Conservation (phyloP, 495 filamentous ascomycete species). For the Niebla homalea region DNA sequence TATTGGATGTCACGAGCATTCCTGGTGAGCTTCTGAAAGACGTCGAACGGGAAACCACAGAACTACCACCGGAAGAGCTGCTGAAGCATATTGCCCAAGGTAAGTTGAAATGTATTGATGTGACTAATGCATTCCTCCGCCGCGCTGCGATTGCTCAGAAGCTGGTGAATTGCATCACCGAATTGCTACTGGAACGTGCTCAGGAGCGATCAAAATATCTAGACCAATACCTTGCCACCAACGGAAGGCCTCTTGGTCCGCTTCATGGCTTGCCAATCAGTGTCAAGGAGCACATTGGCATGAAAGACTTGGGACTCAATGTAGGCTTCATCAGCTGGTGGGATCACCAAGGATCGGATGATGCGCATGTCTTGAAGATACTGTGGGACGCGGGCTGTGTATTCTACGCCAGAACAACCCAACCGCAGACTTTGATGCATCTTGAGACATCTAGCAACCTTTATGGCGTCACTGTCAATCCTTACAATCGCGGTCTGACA, state of each 20-base stretch:
- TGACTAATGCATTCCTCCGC: conserved; percentile 33
- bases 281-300: conserved; percentile 26
- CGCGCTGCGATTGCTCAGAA: conserved; percentile 34
- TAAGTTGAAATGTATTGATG: conserved; percentile 22
- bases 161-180: conserved; percentile 28
- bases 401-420: conserved; percentile 40
- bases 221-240: conserved; percentile 19
- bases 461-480: conserved; percentile 41
- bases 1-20: conserved; percentile 23
- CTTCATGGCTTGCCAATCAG: conserved; percentile 32
- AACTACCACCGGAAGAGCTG: conserved; percentile 24
- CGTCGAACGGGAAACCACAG: conserved; percentile 28
- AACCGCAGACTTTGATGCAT: conserved; percentile 44
- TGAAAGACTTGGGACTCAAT: conserved; percentile 15
- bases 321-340: conserved; percentile 18
- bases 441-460: conserved; percentile 42
- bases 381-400: conserved; percentile 34
- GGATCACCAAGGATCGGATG: conserved; percentile 13
- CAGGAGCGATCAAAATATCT: conserved; percentile 20
- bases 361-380: conserved; percentile 19
- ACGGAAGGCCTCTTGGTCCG: conserved; percentile 22
- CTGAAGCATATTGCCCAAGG: conserved; percentile 23
- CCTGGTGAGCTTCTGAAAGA: conserved; percentile 26
- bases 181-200: conserved; percentile 24
- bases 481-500: conserved; percentile 32